Evolutionary conservation across 192 early-diverging fungal species (phyloP).

Genomic region (Kickxella alabastrina): DNA sequence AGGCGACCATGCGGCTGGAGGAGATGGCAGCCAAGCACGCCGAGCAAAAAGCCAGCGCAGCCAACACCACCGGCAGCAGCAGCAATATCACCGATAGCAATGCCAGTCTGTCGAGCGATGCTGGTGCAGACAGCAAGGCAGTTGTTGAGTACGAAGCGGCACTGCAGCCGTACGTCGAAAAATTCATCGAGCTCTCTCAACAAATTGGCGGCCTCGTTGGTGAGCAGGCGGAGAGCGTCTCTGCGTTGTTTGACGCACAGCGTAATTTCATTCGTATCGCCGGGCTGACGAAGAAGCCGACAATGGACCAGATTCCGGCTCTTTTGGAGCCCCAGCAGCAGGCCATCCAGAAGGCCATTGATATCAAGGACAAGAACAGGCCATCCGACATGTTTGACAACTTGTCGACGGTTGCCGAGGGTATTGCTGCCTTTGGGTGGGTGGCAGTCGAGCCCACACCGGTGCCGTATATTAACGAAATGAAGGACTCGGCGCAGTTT

Average conservation of each 20-base stretch:
- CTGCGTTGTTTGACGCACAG: slow-evolving; percentile 64
- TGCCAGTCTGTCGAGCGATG: slow-evolving; percentile 1
- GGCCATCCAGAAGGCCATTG: slow-evolving; percentile 61
- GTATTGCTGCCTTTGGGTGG: slow-evolving; percentile 90
- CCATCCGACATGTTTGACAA: slow-evolving; percentile 71
- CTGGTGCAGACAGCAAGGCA: slow-evolving; percentile 39
- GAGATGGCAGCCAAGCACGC: slow-evolving; percentile 64
- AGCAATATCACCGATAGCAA: neutral
- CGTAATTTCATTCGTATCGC: slow-evolving; percentile 74
- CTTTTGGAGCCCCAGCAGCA: slow-evolving; percentile 68
- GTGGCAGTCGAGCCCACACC: slow-evolving; percentile 83
- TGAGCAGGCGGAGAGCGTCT: slow-evolving; percentile 61
- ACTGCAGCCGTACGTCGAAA: slow-evolving; percentile 34
- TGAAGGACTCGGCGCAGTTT: slow-evolving; percentile 89
- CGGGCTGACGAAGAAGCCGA: slow-evolving; percentile 71
- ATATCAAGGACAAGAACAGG: slow-evolving; percentile 77
- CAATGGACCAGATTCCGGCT: slow-evolving; percentile 56
- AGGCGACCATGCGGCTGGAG: slow-evolving; percentile 86
- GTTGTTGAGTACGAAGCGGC: slow-evolving; percentile 54
- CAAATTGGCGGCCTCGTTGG: slow-evolving; percentile 59
- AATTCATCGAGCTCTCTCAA: slow-evolving; percentile 39
- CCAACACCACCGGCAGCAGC: slow-evolving; percentile 34
- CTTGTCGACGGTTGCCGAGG: slow-evolving; percentile 81
- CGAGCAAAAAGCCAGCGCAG: slow-evolving; percentile 33
- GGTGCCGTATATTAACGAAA: slow-evolving; percentile 80